Evolutionary conservation across 1,139 yeast genomes (phyloP), one percentile per base, ranked within the genome.

Genomic region (Candida sp.): DNA sequence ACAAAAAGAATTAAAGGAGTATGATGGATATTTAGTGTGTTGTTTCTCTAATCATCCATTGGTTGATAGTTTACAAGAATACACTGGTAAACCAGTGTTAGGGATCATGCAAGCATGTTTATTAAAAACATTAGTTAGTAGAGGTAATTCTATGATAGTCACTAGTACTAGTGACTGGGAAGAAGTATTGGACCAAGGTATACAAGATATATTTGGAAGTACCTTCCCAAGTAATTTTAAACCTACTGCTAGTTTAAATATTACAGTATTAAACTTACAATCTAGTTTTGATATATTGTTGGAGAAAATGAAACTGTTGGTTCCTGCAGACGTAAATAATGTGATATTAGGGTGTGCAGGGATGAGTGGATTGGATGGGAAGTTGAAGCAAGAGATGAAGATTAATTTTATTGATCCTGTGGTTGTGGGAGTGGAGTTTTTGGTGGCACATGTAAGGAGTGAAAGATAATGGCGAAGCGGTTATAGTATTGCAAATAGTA

Each of bases 21-120:
- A 76, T 56, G 88, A 84, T 54, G 95, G 87, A 1, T 79, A 80
- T 49, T 66, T 87, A 39, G 73, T 87, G 0, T 84, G 90, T 40
- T 88, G 96, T 58, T 87, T 81, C 57, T 85, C 93, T 3, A 89
- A 87, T 56, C 96, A 87, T 58, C 95, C 95, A 1, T 69, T 87
- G 50, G 77, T 85, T 12, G 64, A 70, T 40, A 65, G 76, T 33
- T 64, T 87, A 43, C 65, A 76, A n/a, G 63, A 73, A 35, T 59
- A 66, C 39, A 73, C 83, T 5, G 48, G 52, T 5, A 75, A 70
- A 41, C 87, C 87, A 0, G 81, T 86, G 0, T 52, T 84, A 60
- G 96, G 95, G 1, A 86, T 87, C 22, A 84, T 87, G 74, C 93
- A 87, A 53, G 87, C 91, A 0, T 75, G 89, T 4, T 63, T 86